Evolutionary conservation across 495 filamentous ascomycete species (phyloP).

Genomic region (Chaetomidium leptoderma): DNA sequence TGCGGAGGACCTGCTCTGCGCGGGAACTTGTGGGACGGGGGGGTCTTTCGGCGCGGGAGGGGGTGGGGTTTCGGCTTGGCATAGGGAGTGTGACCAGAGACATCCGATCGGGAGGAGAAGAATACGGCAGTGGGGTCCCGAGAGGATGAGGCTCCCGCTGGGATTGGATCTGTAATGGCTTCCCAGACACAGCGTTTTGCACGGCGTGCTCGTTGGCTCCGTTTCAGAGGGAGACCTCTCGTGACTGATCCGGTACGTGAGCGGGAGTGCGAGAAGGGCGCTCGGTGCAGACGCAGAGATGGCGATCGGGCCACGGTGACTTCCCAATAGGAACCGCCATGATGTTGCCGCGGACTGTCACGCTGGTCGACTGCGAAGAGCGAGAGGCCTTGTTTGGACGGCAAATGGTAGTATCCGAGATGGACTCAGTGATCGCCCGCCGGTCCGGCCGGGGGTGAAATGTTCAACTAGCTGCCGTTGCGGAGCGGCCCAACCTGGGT

Average conservation of each 20-base stretch:
- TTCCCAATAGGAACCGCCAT: conserved; percentile 10
- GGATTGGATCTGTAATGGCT: conserved; percentile 15
- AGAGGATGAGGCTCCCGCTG: conserved; percentile 13
- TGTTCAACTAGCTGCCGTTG: conserved; percentile 16
- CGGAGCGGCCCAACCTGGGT: conserved; percentile 8
- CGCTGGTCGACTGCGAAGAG: conserved; percentile 1
- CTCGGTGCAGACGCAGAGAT: conserved; percentile 5
- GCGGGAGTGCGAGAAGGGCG: neutral
- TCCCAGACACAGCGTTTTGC: neutral
- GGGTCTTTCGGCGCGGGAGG: conserved; percentile 21
- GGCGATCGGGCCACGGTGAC: conserved; percentile 12
- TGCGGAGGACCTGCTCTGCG: conserved; percentile 21
- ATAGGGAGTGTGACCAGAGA: conserved; percentile 23
- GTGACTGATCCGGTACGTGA: conserved; percentile 20
- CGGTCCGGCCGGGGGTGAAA: conserved; percentile 13
- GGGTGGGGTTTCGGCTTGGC: conserved; percentile 17
- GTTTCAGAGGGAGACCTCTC: conserved; percentile 20
- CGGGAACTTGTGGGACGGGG: conserved; percentile 26
- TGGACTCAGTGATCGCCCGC: conserved; percentile 30
- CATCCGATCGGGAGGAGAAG: conserved; percentile 24
- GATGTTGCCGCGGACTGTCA: conserved; percentile 6
- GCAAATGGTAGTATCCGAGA: conserved; percentile 28
- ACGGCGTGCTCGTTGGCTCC: conserved; percentile 3
- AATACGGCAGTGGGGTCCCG: neutral
- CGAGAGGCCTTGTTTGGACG: conserved; percentile 1